Evolutionary conservation across 345 rosid genomes (phyloP).

Genomic region (Citrus medica): DNA sequence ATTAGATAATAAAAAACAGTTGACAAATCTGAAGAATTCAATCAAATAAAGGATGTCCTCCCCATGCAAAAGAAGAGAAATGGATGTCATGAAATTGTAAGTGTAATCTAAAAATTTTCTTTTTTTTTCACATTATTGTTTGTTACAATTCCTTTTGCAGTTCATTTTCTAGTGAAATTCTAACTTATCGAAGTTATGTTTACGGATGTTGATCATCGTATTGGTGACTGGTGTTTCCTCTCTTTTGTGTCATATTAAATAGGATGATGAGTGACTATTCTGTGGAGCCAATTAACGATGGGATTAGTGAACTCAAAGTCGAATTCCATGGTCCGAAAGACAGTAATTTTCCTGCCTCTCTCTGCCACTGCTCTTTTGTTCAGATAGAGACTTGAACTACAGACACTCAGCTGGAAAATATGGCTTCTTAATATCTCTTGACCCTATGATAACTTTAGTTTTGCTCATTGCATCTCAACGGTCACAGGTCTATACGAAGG

Average conservation of each 20-base stretch:
- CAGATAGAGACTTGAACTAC: not conserved
- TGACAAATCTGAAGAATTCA: too few species aligned
- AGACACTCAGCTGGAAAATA: not conserved
- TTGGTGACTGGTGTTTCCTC: not conserved
- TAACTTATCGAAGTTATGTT: not conserved
- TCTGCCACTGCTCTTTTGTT: not conserved
- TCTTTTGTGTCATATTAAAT: not conserved
- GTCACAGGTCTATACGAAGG: conserved; percentile 32
- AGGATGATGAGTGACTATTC: conserved; percentile 63
- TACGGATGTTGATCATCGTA: not conserved
- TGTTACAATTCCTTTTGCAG: not conserved
- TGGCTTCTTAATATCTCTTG: not conserved
- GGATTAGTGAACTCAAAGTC: conserved; percentile 52
- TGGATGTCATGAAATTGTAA: conserved; percentile 41
- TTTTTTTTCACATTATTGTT: not conserved
- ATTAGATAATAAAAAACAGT: too few species aligned
- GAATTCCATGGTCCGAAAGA: conserved; percentile 57
- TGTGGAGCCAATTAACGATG: conserved; percentile 55
- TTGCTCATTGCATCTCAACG: not conserved
- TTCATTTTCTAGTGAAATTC: not conserved
- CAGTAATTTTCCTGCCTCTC: conserved; percentile 26
- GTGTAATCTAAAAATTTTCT: not conserved
- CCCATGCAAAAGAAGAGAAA: conserved; percentile 41
- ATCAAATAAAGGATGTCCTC: conserved; percentile 27
- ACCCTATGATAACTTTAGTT: not conserved